A percentile compares a stretch with the other conserved stretches of the same genome.
Conservation (phyloP, 768 basidiomycete species). For the Podaxis pistillaris region DNA sequence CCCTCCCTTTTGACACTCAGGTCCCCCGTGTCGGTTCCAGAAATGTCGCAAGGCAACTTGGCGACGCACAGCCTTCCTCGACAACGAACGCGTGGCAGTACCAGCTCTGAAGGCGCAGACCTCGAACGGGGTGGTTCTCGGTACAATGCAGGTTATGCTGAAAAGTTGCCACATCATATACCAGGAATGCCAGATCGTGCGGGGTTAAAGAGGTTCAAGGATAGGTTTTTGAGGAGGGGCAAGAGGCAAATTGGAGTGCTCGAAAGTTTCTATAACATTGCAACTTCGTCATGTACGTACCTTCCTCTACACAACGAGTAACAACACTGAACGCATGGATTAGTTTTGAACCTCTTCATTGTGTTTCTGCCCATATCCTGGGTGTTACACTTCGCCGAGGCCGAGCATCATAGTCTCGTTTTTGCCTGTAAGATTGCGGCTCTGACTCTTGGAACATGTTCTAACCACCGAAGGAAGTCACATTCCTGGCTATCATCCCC, state of each 20-base stretch:
- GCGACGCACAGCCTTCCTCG: background rate
- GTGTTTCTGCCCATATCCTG: slow-evolving; percentile 61
- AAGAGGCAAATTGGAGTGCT: slow-evolving; percentile 41
- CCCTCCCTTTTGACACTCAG: background rate
- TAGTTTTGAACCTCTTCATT: slow-evolving; percentile 60
- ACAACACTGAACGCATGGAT: background rate
- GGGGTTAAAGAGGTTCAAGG: slow-evolving; percentile 31
- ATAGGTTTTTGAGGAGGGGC: slow-evolving; percentile 46
- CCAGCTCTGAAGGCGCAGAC: background rate
- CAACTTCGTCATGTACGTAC: slow-evolving; percentile 51
- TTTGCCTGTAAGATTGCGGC: slow-evolving; percentile 32
- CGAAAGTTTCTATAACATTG: slow-evolving; percentile 44
- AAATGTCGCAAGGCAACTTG: background rate
- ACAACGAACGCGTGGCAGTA: background rate
- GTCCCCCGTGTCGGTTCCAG: background rate
- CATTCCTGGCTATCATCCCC: slow-evolving; percentile 64
- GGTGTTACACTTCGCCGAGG: slow-evolving; percentile 47
- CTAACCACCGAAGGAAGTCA: slow-evolving; percentile 38
- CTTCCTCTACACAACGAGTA: slow-evolving; percentile 1
- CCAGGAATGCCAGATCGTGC: slow-evolving; percentile 1
- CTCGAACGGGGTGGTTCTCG: background rate
- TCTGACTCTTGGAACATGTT: background rate
- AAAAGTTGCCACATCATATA: slow-evolving; percentile 6
- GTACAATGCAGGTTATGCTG: background rate
- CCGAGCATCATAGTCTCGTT: slow-evolving; percentile 43